Percentiles rank a stretch among this genome's conserved stretches.
phyloP scores from a whole-genome alignment of 1,284 basidiomycete genomes.

The Megacollybia platyphylla region DNA sequence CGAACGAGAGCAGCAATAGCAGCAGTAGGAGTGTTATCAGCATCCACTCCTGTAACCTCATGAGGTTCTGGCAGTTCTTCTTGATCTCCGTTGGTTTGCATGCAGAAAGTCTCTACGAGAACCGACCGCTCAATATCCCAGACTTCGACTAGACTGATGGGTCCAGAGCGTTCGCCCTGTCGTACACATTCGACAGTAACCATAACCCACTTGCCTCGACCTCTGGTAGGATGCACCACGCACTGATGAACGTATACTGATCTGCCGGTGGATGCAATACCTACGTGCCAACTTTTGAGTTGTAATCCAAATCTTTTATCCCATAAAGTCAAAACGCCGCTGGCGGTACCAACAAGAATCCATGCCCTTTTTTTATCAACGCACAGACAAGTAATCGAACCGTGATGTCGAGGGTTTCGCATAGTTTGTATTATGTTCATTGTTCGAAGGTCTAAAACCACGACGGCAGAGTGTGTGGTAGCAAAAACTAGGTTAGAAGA shows the following conservation, averaged over 20 bases:
- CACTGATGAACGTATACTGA: constrained; percentile 56
- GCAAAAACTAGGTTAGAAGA: constrained; percentile 73
- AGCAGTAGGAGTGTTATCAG: constrained; percentile 48
- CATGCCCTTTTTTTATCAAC: constrained; percentile 75
- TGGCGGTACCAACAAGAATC: constrained; percentile 80
- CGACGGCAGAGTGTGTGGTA: constrained; percentile 71
- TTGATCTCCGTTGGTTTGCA: constrained; percentile 26
- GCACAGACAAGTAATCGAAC: constrained; percentile 78
- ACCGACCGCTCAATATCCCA: constrained; percentile 68
- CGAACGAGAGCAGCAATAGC: constrained; percentile 52
- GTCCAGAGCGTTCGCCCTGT: constrained; percentile 20
- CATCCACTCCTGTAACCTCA: constrained; percentile 35
- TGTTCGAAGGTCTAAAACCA: constrained; percentile 75
- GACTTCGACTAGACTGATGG: constrained; percentile 52
- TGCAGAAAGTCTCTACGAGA: constrained; percentile 60
- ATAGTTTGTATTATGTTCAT: constrained; percentile 71
- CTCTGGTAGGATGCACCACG: constrained; percentile 74
- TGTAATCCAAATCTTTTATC: constrained; percentile 90
- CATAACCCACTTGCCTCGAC: constrained; percentile 82
- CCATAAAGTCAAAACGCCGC: constrained; percentile 81
- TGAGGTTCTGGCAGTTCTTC: constrained; percentile 38
- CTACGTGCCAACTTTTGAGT: constrained; percentile 78
- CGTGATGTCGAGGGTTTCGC: constrained; percentile 78
- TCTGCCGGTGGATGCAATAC: constrained; percentile 38
- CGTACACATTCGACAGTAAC: constrained; percentile 58